These are phyloP conservation scores for Lactarius tabidus DNA, from an alignment of 768 basidiomycete genomes.

Conservation along the genomic window DNA sequence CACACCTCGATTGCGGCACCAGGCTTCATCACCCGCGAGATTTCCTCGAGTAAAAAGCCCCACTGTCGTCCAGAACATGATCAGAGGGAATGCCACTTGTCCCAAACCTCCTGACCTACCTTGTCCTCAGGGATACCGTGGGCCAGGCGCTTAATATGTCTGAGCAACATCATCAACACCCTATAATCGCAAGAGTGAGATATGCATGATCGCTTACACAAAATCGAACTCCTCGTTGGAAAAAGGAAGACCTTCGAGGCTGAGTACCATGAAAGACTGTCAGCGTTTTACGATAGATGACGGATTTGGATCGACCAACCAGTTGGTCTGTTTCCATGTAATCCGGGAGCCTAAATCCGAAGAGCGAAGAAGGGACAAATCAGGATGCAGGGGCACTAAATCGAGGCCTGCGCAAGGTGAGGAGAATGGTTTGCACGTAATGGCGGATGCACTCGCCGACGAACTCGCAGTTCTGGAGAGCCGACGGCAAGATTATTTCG, in stretches of 20 bases:
- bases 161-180: slow-evolving; percentile 28
- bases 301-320: slow-evolving; percentile 42
- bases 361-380: slow-evolving; percentile 57
- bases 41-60: slow-evolving; percentile 66
- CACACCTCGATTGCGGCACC: slow-evolving; percentile 67
- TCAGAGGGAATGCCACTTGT: background rate
- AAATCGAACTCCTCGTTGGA: slow-evolving; percentile 71
- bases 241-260: slow-evolving; percentile 68
- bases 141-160: slow-evolving; percentile 67
- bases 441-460: slow-evolving; percentile 45
- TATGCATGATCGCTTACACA: slow-evolving; percentile 46
- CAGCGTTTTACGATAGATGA: slow-evolving; percentile 1
- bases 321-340: slow-evolving; percentile 70
- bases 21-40: slow-evolving; percentile 66
- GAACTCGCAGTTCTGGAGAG: slow-evolving; percentile 50
- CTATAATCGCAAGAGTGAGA: background rate
- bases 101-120: slow-evolving; percentile 35
- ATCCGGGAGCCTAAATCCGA: slow-evolving; percentile 55
- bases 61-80: slow-evolving; percentile 40
- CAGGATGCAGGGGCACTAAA: slow-evolving; percentile 66
- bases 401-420: slow-evolving; percentile 50
- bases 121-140: slow-evolving; percentile 74
- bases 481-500: slow-evolving; percentile 1
- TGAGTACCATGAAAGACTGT: slow-evolving; percentile 29
- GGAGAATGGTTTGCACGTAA: background rate